A percentile compares a stretch with the other conserved stretches of the same genome.
Evolutionary conservation across 2,329 filamentous ascomycete genomes (phyloP).

Genomic region (Apiospora arundinis): DNA sequence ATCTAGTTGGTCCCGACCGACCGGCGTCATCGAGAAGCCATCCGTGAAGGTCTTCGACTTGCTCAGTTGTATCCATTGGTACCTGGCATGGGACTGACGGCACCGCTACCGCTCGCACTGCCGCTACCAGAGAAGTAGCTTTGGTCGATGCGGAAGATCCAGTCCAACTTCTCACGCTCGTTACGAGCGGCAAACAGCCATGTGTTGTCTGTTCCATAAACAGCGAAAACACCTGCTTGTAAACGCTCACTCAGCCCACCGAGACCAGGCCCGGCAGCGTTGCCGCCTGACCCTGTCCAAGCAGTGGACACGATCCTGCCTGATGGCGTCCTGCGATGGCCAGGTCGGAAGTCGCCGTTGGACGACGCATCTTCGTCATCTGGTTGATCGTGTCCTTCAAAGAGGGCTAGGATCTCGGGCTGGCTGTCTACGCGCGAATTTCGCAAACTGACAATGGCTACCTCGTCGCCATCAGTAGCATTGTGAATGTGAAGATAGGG

Average conservation of each 20-base stretch:
- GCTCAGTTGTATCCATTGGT: slow-evolving; percentile 26
- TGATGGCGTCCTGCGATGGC: slow-evolving; percentile 56
- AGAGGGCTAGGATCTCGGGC: slow-evolving; percentile 81
- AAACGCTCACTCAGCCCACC: slow-evolving; percentile 62
- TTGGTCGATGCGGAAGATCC: slow-evolving; percentile 95
- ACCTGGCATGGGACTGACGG: slow-evolving; percentile 45
- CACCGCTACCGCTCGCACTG: slow-evolving; percentile 47
- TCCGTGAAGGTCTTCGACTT: background rate
- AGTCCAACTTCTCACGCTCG: slow-evolving; percentile 93
- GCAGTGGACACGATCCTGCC: slow-evolving; percentile 61
- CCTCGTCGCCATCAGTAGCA: slow-evolving; percentile 84
- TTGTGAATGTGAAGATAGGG: slow-evolving; percentile 93
- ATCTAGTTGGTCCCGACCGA: background rate
- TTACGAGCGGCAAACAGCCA: slow-evolving; percentile 91
- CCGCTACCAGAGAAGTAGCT: slow-evolving; percentile 62
- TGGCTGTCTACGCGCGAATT: slow-evolving; percentile 93
- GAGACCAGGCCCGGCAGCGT: slow-evolving; percentile 48
- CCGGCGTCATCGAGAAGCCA: background rate
- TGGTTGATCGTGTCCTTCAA: slow-evolving; percentile 46
- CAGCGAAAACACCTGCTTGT: slow-evolving; percentile 83
- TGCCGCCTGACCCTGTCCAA: slow-evolving; percentile 56
- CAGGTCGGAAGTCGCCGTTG: slow-evolving; percentile 48
- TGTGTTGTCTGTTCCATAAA: slow-evolving; percentile 93
- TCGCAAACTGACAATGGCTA: slow-evolving; percentile 85
- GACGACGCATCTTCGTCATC: slow-evolving; percentile 30